phyloP scores from a whole-genome alignment of 208 protist species.

The Naegleria lovaniensis region DNA sequence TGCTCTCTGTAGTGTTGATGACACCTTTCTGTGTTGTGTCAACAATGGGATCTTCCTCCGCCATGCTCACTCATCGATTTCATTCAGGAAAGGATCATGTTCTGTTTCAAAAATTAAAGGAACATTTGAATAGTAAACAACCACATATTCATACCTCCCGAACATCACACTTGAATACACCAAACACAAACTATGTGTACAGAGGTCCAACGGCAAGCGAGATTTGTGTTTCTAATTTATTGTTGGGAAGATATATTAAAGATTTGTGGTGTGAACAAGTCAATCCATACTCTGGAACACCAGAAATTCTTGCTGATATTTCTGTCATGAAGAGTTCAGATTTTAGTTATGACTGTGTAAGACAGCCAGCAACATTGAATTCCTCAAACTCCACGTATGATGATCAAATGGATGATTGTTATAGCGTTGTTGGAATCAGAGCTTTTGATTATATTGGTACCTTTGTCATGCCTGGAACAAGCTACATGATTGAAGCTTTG shows the following conservation, averaged over 20 bases:
- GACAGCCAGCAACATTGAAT: background rate
- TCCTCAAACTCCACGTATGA: background rate
- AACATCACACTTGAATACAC: too few species aligned
- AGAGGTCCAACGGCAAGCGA: background rate
- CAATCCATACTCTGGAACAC: background rate
- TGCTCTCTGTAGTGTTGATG: too few species aligned
- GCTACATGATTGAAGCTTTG: background rate
- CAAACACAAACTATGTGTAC: background rate
- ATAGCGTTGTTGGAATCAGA: background rate
- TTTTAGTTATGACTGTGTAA: background rate
- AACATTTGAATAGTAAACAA: too few species aligned
- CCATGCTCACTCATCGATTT: too few species aligned
- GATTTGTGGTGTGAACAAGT: background rate
- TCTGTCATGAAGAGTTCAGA: background rate
- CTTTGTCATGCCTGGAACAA: background rate
- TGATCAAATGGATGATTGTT: background rate
- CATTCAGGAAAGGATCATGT: too few species aligned
- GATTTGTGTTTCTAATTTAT: background rate
- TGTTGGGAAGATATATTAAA: background rate
- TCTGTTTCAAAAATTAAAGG: too few species aligned
- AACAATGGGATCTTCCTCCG: too few species aligned
- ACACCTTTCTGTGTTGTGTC: too few species aligned
- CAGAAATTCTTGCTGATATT: background rate
- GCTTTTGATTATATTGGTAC: background rate
- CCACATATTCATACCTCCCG: too few species aligned